Conservation (phyloP, 2,329 filamentous ascomycete genomes). For the Mollisiaceae sp. region DNA sequence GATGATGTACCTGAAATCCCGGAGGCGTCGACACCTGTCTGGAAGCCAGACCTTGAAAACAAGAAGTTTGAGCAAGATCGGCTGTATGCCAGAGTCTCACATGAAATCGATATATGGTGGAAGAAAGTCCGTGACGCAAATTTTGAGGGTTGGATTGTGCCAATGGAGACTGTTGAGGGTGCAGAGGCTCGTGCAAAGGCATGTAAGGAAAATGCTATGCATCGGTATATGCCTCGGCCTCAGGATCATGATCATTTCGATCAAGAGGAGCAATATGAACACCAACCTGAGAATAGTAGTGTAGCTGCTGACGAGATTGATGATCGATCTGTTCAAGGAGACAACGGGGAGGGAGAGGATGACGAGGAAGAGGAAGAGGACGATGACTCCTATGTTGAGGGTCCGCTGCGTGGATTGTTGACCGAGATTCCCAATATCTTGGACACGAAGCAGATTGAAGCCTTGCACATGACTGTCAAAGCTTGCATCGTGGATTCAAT, state of each 20-base stretch:
- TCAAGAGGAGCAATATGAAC: slow-evolving; percentile 57
- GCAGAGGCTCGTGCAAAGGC: slow-evolving; percentile 62
- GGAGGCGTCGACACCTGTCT: slow-evolving; percentile 39
- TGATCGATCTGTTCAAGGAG: slow-evolving; percentile 46
- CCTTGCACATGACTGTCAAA: slow-evolving; percentile 96
- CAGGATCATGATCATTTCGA: slow-evolving; percentile 49
- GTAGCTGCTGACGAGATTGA: slow-evolving; percentile 54
- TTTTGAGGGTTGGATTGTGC: slow-evolving; percentile 61
- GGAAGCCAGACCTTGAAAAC: slow-evolving; percentile 52
- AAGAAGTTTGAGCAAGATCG: slow-evolving; percentile 62
- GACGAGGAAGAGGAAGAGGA: slow-evolving; percentile 73
- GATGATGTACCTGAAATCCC: slow-evolving; percentile 21
- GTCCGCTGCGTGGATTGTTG: slow-evolving; percentile 80
- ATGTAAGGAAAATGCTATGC: slow-evolving; percentile 63
- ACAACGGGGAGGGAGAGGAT: slow-evolving; percentile 56
- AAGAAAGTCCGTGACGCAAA: slow-evolving; percentile 64
- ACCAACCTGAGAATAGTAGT: slow-evolving; percentile 42
- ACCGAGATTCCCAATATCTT: slow-evolving; percentile 95
- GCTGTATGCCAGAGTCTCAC: slow-evolving; percentile 64
- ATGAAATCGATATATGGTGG: slow-evolving; percentile 71
- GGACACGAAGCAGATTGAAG: slow-evolving; percentile 93
- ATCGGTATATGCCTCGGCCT: slow-evolving; percentile 48
- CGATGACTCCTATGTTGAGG: slow-evolving; percentile 79
- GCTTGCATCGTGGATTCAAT: slow-evolving; percentile 87
- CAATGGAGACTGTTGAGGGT: slow-evolving; percentile 65